Conservation (phyloP, 2,329 filamentous ascomycete genomes). For the Fusarium equiseti region DNA sequence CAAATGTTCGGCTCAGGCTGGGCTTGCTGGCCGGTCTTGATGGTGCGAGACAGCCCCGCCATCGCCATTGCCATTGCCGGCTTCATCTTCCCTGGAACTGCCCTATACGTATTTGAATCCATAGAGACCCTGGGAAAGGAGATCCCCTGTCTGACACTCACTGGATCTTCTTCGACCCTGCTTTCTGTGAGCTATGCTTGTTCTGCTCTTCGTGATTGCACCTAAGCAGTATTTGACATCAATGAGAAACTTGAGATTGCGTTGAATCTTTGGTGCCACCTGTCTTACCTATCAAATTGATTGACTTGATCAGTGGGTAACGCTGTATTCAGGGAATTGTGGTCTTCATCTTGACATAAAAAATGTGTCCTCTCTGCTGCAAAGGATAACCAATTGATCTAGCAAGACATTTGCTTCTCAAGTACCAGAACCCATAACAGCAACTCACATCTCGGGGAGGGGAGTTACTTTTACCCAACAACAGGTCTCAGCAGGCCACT, state of each 20-base stretch:
- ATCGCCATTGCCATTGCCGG: conserved; percentile 28
- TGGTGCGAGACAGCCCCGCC: conserved; percentile 18
- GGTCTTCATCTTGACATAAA: not conserved
- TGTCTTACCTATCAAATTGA: not conserved
- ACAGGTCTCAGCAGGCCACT: conserved; percentile 1
- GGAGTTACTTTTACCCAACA: conserved; percentile 30
- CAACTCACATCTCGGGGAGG: conserved; percentile 3
- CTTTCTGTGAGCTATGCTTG: not conserved
- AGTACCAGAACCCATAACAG: conserved; percentile 29
- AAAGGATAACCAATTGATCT: not conserved
- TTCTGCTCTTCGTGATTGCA: not conserved
- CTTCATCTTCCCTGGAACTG: conserved; percentile 35
- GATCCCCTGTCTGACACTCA: conserved; percentile 44
- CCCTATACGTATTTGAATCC: conserved; percentile 29
- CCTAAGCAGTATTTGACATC: not conserved
- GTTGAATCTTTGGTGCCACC: not conserved
- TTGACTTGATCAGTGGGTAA: not conserved
- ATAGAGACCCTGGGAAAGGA: conserved; percentile 40
- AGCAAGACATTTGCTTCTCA: conserved; percentile 20
- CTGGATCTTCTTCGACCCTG: not conserved
- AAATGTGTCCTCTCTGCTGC: not conserved
- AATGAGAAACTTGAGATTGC: not conserved
- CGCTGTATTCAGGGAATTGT: not conserved
- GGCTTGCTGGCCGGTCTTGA: conserved; percentile 25
- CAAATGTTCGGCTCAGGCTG: conserved; percentile 33